Base-by-base conservation (phyloP, 768 basidiomycete genomes). In the Lepiota brunneoincarnata region DNA sequence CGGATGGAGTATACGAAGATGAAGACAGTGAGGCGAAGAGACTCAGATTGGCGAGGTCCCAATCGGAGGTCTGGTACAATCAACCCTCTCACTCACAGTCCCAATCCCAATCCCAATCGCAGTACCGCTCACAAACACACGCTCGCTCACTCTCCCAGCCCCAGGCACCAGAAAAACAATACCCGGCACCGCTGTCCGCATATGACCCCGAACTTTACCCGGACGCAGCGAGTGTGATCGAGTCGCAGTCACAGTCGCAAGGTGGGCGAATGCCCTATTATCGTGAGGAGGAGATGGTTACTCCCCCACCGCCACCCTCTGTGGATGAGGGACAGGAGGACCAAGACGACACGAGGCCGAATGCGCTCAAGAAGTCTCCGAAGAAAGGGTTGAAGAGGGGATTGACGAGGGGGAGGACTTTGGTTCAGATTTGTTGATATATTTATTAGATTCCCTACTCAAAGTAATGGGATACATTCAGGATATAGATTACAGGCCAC, bases 151-250 rank as follows among this genome's bases (percentile, higher is more conserved):
- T 20, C 5, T 39, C 18, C n/a, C 49, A 21, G 34, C 23, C 31
- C 4, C 43, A 20, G 18, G 11, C 67, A 7, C 66, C 68, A 9
- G 51, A 47, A 37, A 69, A 69, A 56, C 72, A 73, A 56, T 73
- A 70, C 58, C 72, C 73, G 23, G 72, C 71, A 0, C 72, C 71
- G 1, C 44, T 71, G 10, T 65, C 68, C 12, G 55, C 67, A 4
- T 74, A 75, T 42, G 64, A 74, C 35, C 72, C 71, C 0, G 43
- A 58, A 12, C 12, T 72, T 6, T 73, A 74, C 65, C 72, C 72
- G 0, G 69, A 74, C 23, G 72, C 71, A 0, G 67, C 67, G 24
- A 57, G 55, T 12, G 61, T 68, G 4, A 72, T 71, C 24, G 59
- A 61, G 41, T 58, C 61, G 2, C 64, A 64, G 38, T 59, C 55